These are phyloP conservation scores for Ogataea thermomethanolica DNA, from an alignment of 805 yeast species.

Conservation along the genomic window DNA sequence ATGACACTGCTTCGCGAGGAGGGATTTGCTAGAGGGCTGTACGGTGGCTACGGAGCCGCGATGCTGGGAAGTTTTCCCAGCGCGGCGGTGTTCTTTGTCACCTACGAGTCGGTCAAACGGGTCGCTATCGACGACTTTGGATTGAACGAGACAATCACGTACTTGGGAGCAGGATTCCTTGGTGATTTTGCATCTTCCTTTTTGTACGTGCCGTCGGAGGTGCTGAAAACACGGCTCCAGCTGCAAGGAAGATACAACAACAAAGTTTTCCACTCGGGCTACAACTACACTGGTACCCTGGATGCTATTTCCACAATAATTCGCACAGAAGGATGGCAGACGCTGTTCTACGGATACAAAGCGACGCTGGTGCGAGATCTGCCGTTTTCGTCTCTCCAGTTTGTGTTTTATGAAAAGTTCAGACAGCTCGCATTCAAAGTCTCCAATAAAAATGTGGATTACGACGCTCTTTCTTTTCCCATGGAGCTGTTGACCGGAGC, in stretches of 20 bases:
- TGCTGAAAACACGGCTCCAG: conserved; percentile 87
- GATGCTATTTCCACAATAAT: conserved; percentile 69
- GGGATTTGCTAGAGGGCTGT: conserved; percentile 79
- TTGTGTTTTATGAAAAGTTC: conserved; percentile 90
- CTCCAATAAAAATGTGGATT: conserved; percentile 26
- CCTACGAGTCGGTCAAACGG: conserved; percentile 82
- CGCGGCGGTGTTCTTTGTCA: conserved; percentile 89
- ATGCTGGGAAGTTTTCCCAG: conserved; percentile 90
- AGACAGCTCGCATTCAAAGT: conserved; percentile 54
- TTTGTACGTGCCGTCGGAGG: conserved; percentile 94
- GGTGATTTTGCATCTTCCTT: conserved; percentile 90
- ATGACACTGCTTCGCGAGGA: conserved; percentile 74
- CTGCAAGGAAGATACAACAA: conserved; percentile 87
- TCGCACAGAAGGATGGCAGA: conserved; percentile 64
- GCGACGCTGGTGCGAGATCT: conserved; percentile 90
- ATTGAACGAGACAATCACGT: conserved; percentile 74
- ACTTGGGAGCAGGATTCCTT: conserved; percentile 81
- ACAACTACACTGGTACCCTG: conserved; percentile 72
- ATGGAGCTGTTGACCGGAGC: conserved; percentile 87
- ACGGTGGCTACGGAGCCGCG: conserved; percentile 92
- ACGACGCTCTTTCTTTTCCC: conserved; percentile 42
- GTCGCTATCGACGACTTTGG: conserved; percentile 57
- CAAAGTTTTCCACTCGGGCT: conserved; percentile 74
- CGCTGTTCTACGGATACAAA: conserved; percentile 87
- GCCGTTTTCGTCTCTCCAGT: conserved; percentile 94